Percentiles rank a stretch among this genome's conserved stretches.
phyloP scores from a whole-genome alignment of 768 basidiomycete species.

The Hemileccinum impolitum region DNA sequence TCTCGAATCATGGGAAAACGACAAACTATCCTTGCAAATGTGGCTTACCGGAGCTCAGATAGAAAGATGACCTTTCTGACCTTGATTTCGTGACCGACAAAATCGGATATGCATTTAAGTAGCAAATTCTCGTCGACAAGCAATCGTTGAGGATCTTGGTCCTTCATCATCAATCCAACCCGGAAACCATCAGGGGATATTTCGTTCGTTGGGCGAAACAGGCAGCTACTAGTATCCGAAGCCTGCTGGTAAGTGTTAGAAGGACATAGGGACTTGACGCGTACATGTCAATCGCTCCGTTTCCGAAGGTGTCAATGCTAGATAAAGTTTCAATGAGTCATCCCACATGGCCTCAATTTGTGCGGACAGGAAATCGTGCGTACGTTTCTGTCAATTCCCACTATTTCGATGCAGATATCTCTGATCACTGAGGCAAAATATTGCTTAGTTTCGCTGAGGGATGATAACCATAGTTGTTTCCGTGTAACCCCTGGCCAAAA shows the following conservation, averaged over 20 bases:
- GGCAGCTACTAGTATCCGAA: conserved; percentile 3
- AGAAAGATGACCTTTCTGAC: conserved; percentile 27
- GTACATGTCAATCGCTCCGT: no score
- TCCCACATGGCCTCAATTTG: no score
- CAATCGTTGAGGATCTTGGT: conserved; percentile 14
- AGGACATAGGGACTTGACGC: not conserved
- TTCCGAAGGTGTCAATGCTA: conserved; percentile 25
- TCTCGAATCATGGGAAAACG: not conserved
- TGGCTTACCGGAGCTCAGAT: conserved; percentile 28
- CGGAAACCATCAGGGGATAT: conserved; percentile 22
- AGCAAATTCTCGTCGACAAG: conserved; percentile 24
- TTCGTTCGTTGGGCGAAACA: conserved; percentile 16
- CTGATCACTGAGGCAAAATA: conserved; percentile 29
- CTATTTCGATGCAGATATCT: conserved; percentile 33
- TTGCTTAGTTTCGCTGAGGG: conserved; percentile 38
- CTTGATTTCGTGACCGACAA: conserved; percentile 28
- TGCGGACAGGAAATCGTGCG: not conserved
- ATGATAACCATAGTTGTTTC: conserved; percentile 39
- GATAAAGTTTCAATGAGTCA: not conserved
- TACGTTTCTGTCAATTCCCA: conserved; percentile 31
- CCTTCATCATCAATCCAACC: conserved; percentile 8
- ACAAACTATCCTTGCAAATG: conserved; percentile 2
- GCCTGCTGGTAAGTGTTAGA: no score
- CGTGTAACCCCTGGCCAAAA: conserved; percentile 31
- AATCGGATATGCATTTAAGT: conserved; percentile 26